Evolutionary conservation across 2,329 filamentous ascomycete species (phyloP).

Genomic region (Ascochyta viciae-villosae): DNA sequence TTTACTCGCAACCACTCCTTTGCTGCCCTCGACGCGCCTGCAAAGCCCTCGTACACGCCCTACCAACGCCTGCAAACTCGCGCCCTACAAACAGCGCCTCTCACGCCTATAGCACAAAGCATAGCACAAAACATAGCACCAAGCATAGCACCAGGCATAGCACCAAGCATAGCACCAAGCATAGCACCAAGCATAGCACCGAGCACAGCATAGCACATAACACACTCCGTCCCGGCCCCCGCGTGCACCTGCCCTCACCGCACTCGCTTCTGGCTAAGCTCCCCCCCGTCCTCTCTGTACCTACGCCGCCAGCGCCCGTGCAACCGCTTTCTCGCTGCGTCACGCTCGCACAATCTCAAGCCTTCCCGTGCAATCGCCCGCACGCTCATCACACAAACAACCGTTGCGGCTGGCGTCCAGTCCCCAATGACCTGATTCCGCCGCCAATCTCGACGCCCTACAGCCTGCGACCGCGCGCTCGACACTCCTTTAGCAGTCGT

Average conservation of each 20-base stretch:
- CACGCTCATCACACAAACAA: conserved; percentile 35
- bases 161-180: too few species aligned
- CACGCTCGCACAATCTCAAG: conserved; percentile 37
- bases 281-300: conserved; percentile 16
- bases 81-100: background rate
- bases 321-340: conserved; percentile 31
- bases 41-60: background rate
- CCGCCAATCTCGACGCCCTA: conserved; percentile 32
- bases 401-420: conserved; percentile 42
- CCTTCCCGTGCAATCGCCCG: conserved; percentile 20
- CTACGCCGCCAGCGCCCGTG: conserved; percentile 25
- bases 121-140: too few species aligned
- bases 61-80: too few species aligned
- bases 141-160: too few species aligned
- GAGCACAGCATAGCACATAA: too few species aligned
- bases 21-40: background rate
- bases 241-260: conserved; percentile 14
- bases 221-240: conserved; percentile 1
- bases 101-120: too few species aligned
- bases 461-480: conserved; percentile 29
- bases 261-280: conserved; percentile 27
- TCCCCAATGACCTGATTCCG: conserved; percentile 46
- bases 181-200: background rate
- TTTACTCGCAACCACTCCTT: background rate
- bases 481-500: conserved; percentile 30